Evolutionary conservation across 768 basidiomycete species (phyloP), one percentile per base, ranked within the genome.

Genomic region (Tylopilus subfusipes): DNA sequence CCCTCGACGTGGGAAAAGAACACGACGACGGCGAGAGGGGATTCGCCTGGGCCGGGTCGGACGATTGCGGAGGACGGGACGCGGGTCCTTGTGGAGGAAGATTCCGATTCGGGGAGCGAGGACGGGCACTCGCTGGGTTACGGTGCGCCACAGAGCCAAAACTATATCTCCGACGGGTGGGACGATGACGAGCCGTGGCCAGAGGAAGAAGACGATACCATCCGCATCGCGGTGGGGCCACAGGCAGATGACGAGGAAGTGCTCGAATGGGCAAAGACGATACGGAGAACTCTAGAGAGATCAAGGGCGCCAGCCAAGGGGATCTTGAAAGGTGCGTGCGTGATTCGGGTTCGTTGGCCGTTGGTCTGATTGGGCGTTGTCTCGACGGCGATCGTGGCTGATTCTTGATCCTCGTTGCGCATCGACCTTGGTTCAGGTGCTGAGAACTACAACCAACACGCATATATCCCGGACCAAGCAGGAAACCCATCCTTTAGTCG

Each of bases 111-210:
- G 25, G 78, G 76, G 46, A 80, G 79, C 56, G 80, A 80, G 58
- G 79, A 82, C 21, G 81, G 76, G 7, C 77, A 76, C 54, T 70
- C 57, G 16, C 57, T 67, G 19, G 73, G 67, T 7, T 63, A 73
- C 42, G 73, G 78, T 25, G 68, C 64, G 52, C 44, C 57, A 7
- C 61, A 60, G 42, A 71, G 70, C 24, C 74, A 75, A 36, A 71
- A 63, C 54, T 78, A 73, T 61, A 78, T 81, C 42, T 76, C 77
- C 4, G 86, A 86, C 40, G 84, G 84, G 19, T 88, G 86, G 79
- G 87, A 89, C 45, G 87, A 88, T 47, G 85, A 88, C 58, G 90
- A 92, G 44, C 85, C 87, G 36, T 88, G 86, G 85, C 84, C 84
- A 48, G 78, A 82, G 38, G 80, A 83, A 43, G 81, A 78, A 50